Evolutionary conservation across 805 yeast species (phyloP), one percentile per base, ranked within the genome.

Genomic region (Metschnikowia peoriensis): DNA sequence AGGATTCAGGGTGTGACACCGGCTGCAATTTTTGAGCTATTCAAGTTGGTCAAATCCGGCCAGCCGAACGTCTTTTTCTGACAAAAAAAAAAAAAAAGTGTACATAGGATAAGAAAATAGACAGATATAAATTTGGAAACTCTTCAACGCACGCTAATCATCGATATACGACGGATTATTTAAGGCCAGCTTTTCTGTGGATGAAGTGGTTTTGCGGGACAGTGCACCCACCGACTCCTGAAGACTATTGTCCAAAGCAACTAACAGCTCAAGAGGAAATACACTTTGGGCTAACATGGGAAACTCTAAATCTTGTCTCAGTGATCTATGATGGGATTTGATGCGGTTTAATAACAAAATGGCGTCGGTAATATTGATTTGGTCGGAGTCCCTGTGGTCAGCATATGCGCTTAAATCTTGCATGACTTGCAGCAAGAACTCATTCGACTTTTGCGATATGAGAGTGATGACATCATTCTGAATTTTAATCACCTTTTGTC

Each of bases 1-100:
- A 77, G 98, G 60, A 87, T 93, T 11, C 96, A 94, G 63, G 98
- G 99, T 0, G 84, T 94, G 2, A 93, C 98, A 0, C 97, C 98
- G 0, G 93, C 97, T 0, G 94, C 97, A 0, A 75, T 89, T 15
- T 87, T 90, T 57, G 96, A 89, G 64, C 75, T 92, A 44, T 88
- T 85, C 64, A 76, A 84, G 55, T 66, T 86, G 50, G 77, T 77
- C 7, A 72, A 67, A 50, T 65, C 69, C 17, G 64, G 46, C n/a
- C 54, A 49, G 17, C 50, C 27, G n/a, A 46, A 42, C 7, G 32
- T 22, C 5, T 46, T 28, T 15, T 28, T 15, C 27, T 45, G 27
- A 41, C 15, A 10, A 28, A 12, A 6, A 5, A 29, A n/a, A n/a
- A 28, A n/a, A n/a, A n/a, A n/a, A 28, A n/a, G 4, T 41, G 44